Percentiles rank a stretch among this genome's conserved stretches.
phyloP scores from a whole-genome alignment of 129 eudicot species.

The Chrysanthemum makinoi region DNA sequence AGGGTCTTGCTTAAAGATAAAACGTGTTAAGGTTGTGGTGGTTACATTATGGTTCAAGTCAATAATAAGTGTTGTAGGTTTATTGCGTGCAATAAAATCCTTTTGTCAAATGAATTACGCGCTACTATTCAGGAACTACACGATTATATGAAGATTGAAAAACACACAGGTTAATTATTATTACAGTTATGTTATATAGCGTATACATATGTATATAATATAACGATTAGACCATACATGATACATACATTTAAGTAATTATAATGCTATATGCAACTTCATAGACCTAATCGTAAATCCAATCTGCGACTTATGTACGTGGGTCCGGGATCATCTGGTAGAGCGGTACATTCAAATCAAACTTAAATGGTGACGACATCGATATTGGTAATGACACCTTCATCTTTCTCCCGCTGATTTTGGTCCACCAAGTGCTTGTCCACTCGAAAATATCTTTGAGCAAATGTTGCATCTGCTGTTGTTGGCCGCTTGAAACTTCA shows the following conservation, averaged over 20 bases:
- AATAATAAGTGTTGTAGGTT: too few species aligned
- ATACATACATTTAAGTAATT: too few species aligned
- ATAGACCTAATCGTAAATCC: too few species aligned
- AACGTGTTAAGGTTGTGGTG: conserved; percentile 50
- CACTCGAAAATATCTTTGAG: conserved; percentile 48
- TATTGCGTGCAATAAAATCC: too few species aligned
- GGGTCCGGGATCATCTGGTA: conserved; percentile 18
- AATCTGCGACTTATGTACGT: conserved; percentile 24
- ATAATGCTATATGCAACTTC: too few species aligned
- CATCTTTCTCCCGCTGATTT: conserved; percentile 53
- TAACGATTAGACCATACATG: too few species aligned
- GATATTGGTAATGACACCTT: conserved; percentile 9
- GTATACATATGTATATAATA: too few species aligned
- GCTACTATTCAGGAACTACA: too few species aligned
- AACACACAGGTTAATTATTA: too few species aligned
- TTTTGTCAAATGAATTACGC: too few species aligned
- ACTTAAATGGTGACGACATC: conserved; percentile 16
- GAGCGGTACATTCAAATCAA: conserved; percentile 28
- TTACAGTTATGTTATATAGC: too few species aligned
- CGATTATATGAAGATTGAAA: too few species aligned
- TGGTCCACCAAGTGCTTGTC: conserved; percentile 77
- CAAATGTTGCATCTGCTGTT: conserved; percentile 63
- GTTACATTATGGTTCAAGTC: conserved; percentile 64
- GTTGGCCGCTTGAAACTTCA: conserved; percentile 30
- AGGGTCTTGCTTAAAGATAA: conserved; percentile 55